phyloP scores from a whole-genome alignment of 75 land plant species.

The Selaginella moellendorffii region DNA sequence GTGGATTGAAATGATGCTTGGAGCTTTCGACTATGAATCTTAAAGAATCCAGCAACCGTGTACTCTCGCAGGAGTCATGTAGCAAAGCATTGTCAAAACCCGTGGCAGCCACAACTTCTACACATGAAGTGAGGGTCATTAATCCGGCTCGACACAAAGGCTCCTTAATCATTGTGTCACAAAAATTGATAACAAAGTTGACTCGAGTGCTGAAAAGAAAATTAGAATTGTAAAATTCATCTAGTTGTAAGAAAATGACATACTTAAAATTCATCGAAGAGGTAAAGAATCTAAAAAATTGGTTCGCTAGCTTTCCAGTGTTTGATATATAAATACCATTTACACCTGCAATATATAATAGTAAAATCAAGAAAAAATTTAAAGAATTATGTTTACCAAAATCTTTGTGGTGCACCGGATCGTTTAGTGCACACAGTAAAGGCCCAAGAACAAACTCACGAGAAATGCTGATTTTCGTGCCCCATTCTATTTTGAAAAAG shows the following conservation, averaged over 20 bases:
- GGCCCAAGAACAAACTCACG: slow-evolving; percentile 61
- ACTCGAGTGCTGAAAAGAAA: slow-evolving; percentile 19
- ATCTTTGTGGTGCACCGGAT: slow-evolving; percentile 75
- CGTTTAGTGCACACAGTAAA: slow-evolving; percentile 60
- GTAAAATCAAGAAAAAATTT: not conserved
- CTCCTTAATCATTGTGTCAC: not conserved
- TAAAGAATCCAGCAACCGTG: slow-evolving; percentile 44
- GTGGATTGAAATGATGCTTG: slow-evolving; percentile 68
- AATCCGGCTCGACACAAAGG: slow-evolving; percentile 62
- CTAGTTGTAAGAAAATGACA: too few species aligned
- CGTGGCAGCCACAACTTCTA: slow-evolving; percentile 16
- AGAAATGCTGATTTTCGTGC: slow-evolving; percentile 31
- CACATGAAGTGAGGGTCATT: slow-evolving; percentile 57
- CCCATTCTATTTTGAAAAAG: slow-evolving; percentile 64
- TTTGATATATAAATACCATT: slow-evolving; percentile 59
- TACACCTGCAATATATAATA: slow-evolving; percentile 25
- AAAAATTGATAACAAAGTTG: not conserved
- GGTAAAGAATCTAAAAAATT: slow-evolving; percentile 32
- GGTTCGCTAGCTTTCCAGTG: slow-evolving; percentile 41
- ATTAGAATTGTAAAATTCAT: too few species aligned
- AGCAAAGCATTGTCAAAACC: not conserved
- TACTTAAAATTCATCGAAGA: slow-evolving; percentile 30
- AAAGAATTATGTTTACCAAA: slow-evolving; percentile 43
- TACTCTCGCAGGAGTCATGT: slow-evolving; percentile 1
- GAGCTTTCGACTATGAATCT: slow-evolving; percentile 50